phyloP scores from a whole-genome alignment of 1,284 basidiomycete species.

The Apiotrichum gamsii region DNA sequence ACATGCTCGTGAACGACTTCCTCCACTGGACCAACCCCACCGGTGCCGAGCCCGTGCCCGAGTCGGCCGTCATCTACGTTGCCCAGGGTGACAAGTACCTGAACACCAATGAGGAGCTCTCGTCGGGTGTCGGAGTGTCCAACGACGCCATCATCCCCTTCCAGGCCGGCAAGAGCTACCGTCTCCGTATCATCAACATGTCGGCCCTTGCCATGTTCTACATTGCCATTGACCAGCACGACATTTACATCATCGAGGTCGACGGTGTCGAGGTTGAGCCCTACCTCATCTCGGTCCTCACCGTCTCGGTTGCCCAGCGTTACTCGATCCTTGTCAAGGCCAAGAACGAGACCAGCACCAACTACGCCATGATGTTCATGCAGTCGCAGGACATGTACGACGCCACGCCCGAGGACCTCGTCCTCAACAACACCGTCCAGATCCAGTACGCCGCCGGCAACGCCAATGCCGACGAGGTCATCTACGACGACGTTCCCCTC shows the following conservation, averaged over 20 bases:
- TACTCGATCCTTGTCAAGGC: constrained; percentile 88
- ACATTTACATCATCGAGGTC: constrained; percentile 81
- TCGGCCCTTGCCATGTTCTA: constrained; percentile 58
- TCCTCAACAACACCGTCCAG: constrained; percentile 70
- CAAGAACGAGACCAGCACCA: constrained; percentile 70
- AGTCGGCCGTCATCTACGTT: constrained; percentile 78
- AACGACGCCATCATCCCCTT: constrained; percentile 75
- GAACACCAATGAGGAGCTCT: constrained; percentile 40
- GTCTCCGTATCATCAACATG: constrained; percentile 70
- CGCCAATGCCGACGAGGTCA: constrained; percentile 12
- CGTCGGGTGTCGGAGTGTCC: constrained; percentile 57
- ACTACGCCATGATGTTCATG: constrained; percentile 85
- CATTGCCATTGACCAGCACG: constrained; percentile 86
- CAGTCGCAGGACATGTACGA: constrained; percentile 76
- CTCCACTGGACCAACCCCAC: constrained; percentile 66
- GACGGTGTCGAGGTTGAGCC: constrained; percentile 79
- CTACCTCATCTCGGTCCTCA: constrained; percentile 62
- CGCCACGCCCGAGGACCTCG: constrained; percentile 60
- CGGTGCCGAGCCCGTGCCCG: constrained; percentile 83
- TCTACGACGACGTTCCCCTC: constrained; percentile 8
- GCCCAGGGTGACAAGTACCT: constrained; percentile 65
- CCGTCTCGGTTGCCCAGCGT: constrained; percentile 80
- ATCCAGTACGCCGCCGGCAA: constrained; percentile 58
- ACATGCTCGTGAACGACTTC: constrained; percentile 61
- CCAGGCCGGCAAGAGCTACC: constrained; percentile 65